Conservation (phyloP, 495 filamentous ascomycete species). For the Neurospora sp. region DNA sequence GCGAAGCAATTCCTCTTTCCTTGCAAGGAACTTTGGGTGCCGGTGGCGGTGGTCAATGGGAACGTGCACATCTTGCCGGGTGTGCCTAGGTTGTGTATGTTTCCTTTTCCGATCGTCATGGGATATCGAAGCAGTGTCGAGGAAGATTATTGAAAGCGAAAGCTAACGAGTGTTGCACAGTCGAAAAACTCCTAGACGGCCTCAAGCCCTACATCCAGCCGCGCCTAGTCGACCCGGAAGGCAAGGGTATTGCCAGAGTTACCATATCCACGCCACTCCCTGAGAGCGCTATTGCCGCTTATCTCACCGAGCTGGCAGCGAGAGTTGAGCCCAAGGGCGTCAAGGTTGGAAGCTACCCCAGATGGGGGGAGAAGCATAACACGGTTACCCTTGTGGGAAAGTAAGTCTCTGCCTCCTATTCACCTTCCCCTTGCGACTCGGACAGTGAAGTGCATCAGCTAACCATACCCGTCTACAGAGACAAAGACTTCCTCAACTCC, state of each 20-base stretch:
- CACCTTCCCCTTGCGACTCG: background rate
- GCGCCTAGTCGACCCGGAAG: constrained; percentile 64
- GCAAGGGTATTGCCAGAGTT: constrained; percentile 65
- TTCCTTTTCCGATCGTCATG: background rate
- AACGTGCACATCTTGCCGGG: constrained; percentile 93
- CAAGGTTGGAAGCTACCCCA: constrained; percentile 94
- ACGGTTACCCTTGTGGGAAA: constrained; percentile 84
- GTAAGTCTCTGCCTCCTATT: constrained; percentile 14
- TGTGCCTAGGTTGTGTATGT: constrained; percentile 64
- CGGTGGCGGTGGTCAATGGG: constrained; percentile 74
- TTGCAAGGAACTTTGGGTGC: constrained; percentile 80
- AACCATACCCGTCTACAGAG: constrained; percentile 17
- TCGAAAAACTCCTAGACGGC: constrained; percentile 65
- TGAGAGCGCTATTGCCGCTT: constrained; percentile 76
- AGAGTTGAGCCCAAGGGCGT: constrained; percentile 62
- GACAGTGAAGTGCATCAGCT: background rate
- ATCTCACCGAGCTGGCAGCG: constrained; percentile 66
- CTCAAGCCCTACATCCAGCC: constrained; percentile 61
- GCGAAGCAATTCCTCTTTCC: constrained; percentile 67
- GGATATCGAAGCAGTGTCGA: background rate
- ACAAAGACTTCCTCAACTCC: constrained; percentile 39
- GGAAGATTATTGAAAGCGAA: background rate
- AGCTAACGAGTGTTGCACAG: constrained; percentile 9
- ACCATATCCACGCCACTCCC: constrained; percentile 76
- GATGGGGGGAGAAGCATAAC: constrained; percentile 82